Base-by-base conservation (phyloP, 345 rosid genomes). In the Hirschfeldia incana region DNA sequence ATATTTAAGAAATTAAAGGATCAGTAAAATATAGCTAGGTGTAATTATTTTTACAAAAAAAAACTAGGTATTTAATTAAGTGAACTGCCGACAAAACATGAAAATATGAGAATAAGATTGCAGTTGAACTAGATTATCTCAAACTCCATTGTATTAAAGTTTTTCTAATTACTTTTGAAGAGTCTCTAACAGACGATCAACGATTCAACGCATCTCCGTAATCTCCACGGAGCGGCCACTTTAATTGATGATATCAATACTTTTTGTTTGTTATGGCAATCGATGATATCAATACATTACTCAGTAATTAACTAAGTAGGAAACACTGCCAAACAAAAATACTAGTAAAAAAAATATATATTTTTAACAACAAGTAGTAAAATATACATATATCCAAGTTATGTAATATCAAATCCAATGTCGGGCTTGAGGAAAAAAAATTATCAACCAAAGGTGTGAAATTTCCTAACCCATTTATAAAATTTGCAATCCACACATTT, bases 201-300 rank as follows among this genome's bases (percentile, higher is more conserved):
- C 34, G 46, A 8, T 21, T 21, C 21, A 21, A 21, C 21, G 21
- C 21, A 21, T 49, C 74, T 73, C 82, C 78, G 74, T 79, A 73
- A 68, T 67, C 74, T 73, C 82, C 49, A 79, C 82, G 78, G 78
- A 67, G 53, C 82, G 2, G 60, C 27, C 27, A 60, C 69, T 34
- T 60, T 73, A 46, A 51, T 28, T 67, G 36, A 60, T 60, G 15
- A 60, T 46, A 73, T 58, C 39, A 78, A 34, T 77, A 28, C 32
- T 26, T 58, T 8, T 53, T 53, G 21, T 6, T 53, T 15, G 27
- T 53, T 53, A 16, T 7, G 8, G 7, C 72, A 66, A 46, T 11
- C 44, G 33, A 58, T 67, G n/a, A 58, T 32, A 72, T 39, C 51
- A 78, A 21, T 69, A 26, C 61, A 29, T 29, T 29, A 42, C 36